These are phyloP conservation scores for Leucoagaricus sp. DNA, from an alignment of 1,284 basidiomycete genomes.

Conservation along the genomic window DNA sequence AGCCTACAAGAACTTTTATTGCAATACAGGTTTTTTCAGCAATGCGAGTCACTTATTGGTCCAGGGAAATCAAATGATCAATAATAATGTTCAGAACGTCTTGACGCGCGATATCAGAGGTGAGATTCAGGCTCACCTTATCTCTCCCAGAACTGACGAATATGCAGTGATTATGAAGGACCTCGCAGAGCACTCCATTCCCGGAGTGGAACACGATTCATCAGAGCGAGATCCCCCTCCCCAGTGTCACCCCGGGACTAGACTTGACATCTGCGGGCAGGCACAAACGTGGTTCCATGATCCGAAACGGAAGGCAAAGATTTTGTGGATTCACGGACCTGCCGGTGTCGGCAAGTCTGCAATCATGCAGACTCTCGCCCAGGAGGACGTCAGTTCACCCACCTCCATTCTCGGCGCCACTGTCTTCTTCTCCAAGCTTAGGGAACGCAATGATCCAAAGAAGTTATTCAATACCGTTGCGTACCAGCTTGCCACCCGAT, in stretches of 20 bases:
- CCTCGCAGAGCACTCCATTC: neutral
- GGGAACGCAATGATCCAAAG: neutral
- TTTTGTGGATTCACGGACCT: neutral
- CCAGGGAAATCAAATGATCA: too few relatives aligned
- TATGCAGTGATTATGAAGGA: too few relatives aligned
- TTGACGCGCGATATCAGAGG: too few relatives aligned
- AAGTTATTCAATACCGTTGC: neutral
- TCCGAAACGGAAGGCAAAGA: neutral
- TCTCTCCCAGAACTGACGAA: too few relatives aligned
- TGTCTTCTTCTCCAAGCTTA: neutral
- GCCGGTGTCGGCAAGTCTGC: conserved; percentile 2
- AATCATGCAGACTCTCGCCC: neutral
- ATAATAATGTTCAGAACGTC: too few relatives aligned
- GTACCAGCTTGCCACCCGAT: neutral
- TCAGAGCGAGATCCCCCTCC: neutral
- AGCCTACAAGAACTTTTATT: too few relatives aligned
- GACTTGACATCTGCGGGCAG: neutral
- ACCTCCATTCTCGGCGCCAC: neutral
- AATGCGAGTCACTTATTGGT: too few relatives aligned
- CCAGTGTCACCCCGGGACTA: neutral
- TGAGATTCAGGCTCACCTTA: too few relatives aligned
- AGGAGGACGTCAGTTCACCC: neutral
- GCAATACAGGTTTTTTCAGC: too few relatives aligned
- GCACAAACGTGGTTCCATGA: neutral
- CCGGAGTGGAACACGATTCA: neutral